phyloP scores from a whole-genome alignment of 2,329 filamentous ascomycete genomes.

The Hymenoscyphus infarciens region DNA sequence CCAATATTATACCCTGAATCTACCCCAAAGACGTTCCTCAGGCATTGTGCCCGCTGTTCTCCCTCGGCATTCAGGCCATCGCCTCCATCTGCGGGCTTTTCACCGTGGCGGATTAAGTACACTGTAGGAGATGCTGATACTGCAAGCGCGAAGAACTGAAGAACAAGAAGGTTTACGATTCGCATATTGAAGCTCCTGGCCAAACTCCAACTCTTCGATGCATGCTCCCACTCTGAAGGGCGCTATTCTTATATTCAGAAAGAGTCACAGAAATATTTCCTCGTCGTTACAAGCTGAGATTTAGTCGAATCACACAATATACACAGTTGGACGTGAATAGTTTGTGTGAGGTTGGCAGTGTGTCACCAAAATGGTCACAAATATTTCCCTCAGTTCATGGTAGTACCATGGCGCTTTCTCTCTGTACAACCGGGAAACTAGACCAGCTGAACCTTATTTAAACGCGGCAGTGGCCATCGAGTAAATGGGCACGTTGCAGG shows the following conservation, averaged over 20 bases:
- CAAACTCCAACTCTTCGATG: not conserved
- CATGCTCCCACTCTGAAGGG: not conserved
- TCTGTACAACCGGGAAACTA: no score
- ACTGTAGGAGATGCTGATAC: constrained; percentile 40
- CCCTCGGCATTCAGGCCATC: constrained; percentile 50
- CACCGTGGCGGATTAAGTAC: constrained; percentile 62
- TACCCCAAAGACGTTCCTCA: constrained; percentile 53
- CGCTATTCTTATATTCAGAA: not conserved
- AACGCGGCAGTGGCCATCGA: no score
- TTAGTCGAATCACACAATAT: no score
- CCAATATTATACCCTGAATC: constrained; percentile 52
- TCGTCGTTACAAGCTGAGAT: not conserved
- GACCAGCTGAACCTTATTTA: no score
- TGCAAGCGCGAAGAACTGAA: constrained; percentile 6
- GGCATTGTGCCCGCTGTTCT: constrained; percentile 54
- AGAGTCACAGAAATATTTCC: not conserved
- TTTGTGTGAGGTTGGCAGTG: no score
- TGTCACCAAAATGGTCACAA: no score
- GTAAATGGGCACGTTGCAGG: no score
- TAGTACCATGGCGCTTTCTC: no score
- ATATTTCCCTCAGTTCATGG: no score
- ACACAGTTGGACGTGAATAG: no score
- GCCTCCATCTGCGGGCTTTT: constrained; percentile 51
- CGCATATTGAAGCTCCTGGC: not conserved
- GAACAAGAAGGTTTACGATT: not conserved